phyloP scores from a whole-genome alignment of 345 rosid species.

The Raphanus sativus region DNA sequence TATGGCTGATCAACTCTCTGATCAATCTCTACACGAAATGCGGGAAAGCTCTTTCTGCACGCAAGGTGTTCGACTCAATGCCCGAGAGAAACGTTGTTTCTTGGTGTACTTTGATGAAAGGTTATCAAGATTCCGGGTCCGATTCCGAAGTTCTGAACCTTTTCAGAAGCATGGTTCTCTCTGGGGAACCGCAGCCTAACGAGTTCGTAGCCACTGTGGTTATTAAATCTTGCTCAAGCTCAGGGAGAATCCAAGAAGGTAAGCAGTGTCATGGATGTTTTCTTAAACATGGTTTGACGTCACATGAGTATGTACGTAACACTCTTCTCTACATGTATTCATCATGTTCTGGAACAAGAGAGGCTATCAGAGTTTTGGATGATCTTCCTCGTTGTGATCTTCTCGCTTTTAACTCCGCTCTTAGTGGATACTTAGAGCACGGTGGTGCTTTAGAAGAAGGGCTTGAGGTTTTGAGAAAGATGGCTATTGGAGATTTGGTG shows the following conservation, averaged over 20 bases:
- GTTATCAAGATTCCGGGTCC: conserved; percentile 57
- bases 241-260: conserved; percentile 53
- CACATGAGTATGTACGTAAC: conserved; percentile 63
- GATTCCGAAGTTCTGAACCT: conserved; percentile 51
- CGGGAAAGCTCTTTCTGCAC: conserved; percentile 41
- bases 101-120: conserved; percentile 71
- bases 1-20: conserved; percentile 45
- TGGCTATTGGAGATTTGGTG: conserved; percentile 36
- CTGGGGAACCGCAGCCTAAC: conserved; percentile 46
- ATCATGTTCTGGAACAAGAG: conserved; percentile 43
- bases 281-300: conserved; percentile 57
- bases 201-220: conserved; percentile 61
- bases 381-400: conserved; percentile 48
- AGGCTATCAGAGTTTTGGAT: conserved; percentile 46
- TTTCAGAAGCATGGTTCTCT: conserved; percentile 52
- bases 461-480: conserved; percentile 46
- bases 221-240: conserved; percentile 53
- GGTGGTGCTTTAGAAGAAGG: conserved; percentile 50
- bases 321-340: conserved; percentile 60
- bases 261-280: conserved; percentile 64
- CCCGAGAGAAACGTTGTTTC: conserved; percentile 63
- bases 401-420: conserved; percentile 53
- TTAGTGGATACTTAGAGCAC: conserved; percentile 57
- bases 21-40: conserved; percentile 61
- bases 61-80: conserved; percentile 64